Percentiles rank a stretch among this genome's conserved stretches.
Evolutionary conservation across 73 alveolate genomes (phyloP).

Genomic region (Effrenium voratum): DNA sequence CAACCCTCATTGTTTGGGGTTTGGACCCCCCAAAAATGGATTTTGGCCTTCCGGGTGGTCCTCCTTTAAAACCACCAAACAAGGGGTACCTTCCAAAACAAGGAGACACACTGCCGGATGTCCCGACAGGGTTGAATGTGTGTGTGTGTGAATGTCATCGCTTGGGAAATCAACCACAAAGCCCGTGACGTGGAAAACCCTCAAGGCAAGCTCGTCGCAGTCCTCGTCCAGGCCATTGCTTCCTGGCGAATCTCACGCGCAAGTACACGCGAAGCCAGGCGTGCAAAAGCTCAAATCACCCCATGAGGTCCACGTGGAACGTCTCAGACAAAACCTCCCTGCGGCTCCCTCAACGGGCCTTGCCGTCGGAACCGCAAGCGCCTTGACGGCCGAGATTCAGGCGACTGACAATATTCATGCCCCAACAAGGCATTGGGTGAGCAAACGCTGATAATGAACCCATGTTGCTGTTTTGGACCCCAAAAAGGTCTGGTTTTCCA

Average conservation of each 20-base stretch:
- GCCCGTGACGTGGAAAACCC: neutral
- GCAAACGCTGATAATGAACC: too few species aligned
- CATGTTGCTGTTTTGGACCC: too few species aligned
- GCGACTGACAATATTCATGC: too few species aligned
- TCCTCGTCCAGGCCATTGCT: constrained; percentile 75
- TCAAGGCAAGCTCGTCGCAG: neutral
- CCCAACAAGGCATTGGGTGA: too few species aligned
- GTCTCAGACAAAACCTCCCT: neutral
- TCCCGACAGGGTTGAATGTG: neutral
- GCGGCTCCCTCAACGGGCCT: neutral
- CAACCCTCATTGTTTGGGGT: too few species aligned
- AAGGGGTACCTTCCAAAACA: too few species aligned
- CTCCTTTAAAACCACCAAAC: too few species aligned
- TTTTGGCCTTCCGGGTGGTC: too few species aligned
- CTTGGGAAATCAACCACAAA: neutral
- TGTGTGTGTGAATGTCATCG: neutral
- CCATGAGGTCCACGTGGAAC: neutral
- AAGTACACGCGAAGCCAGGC: neutral
- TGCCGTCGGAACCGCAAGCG: constrained; percentile 50
- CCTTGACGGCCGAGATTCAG: neutral
- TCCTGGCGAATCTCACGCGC: neutral
- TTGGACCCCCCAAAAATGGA: too few species aligned
- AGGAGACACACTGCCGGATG: too few species aligned
- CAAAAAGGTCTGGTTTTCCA: too few species aligned
- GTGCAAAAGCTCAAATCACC: too few species aligned